Conservation (phyloP, 768 basidiomycete genomes). For the Collybia nuda region DNA sequence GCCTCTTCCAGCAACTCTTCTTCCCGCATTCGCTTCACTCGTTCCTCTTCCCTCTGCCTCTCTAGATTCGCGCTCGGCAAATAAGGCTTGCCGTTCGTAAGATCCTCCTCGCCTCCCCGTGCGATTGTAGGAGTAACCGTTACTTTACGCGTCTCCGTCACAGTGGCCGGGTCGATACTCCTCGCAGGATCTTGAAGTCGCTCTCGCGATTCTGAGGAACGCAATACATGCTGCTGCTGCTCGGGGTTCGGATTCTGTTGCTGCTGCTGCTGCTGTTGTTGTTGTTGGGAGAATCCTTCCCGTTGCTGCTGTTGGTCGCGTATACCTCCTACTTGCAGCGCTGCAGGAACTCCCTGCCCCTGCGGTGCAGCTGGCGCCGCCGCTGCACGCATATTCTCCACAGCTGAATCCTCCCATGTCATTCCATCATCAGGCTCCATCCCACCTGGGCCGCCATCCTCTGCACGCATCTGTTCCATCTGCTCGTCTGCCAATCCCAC, state of each 20-base stretch:
- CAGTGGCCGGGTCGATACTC: slow-evolving; percentile 65
- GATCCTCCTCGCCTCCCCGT: slow-evolving; percentile 36
- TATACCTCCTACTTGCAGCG: slow-evolving; percentile 32
- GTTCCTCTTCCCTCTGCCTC: slow-evolving; percentile 26
- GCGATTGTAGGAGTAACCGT: slow-evolving; percentile 79
- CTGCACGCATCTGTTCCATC: slow-evolving; percentile 31
- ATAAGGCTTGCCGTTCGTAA: slow-evolving; percentile 28
- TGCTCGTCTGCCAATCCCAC: slow-evolving; percentile 59
- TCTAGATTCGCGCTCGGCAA: slow-evolving; percentile 30
- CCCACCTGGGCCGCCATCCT: slow-evolving; percentile 25
- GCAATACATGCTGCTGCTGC: slow-evolving; percentile 37
- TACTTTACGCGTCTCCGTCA: slow-evolving; percentile 72
- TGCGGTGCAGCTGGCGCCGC: slow-evolving; percentile 23
- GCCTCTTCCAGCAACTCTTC: slow-evolving; percentile 39
- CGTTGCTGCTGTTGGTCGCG: slow-evolving; percentile 30
- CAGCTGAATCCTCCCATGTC: slow-evolving; percentile 79
- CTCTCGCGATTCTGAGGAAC: slow-evolving; percentile 48
- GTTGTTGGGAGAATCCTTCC: slow-evolving; percentile 19
- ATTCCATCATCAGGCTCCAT: slow-evolving; percentile 84
- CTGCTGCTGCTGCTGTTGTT: slow-evolving; percentile 28
- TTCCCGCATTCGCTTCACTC: slow-evolving; percentile 48
- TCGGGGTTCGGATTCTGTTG: slow-evolving; percentile 29
- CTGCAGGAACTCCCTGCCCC: slow-evolving; percentile 27
- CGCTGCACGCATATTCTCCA: slow-evolving; percentile 46
- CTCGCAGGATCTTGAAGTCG: slow-evolving; percentile 29